phyloP scores from a whole-genome alignment of 169 alveolate species.

The Babesia bigemina region DNA sequence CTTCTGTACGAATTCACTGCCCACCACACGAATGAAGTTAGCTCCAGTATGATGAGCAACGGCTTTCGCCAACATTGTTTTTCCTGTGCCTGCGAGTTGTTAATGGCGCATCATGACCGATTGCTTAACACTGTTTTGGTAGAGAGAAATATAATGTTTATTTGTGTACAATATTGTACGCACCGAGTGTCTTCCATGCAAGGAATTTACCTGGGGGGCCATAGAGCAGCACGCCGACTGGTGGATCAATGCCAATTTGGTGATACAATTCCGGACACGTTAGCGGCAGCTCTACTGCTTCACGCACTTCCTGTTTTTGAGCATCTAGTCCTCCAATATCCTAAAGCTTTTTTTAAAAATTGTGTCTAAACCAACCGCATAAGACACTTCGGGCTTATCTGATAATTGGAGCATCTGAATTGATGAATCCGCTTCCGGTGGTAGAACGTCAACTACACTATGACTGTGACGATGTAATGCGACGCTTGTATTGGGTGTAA shows the following conservation, averaged over 20 bases:
- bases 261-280: slow-evolving; percentile 97
- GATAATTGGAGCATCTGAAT: slow-evolving; percentile 94
- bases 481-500: slow-evolving; percentile 96
- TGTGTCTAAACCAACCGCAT: slow-evolving; percentile 75
- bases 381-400: slow-evolving; percentile 99
- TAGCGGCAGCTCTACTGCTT: slow-evolving; percentile 98
- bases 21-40: slow-evolving; percentile 96
- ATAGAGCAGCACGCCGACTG: slow-evolving; percentile 96
- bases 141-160: too few species aligned
- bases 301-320: slow-evolving; percentile 97
- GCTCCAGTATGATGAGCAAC: slow-evolving; percentile 99
- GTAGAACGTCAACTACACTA: slow-evolving; percentile 97
- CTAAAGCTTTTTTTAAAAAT: slow-evolving; percentile 10
- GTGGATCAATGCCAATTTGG: slow-evolving; percentile 98
- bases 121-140: too few species aligned
- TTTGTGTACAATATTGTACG: too few species aligned
- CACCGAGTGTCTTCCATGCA: too few species aligned
- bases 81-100: slow-evolving; percentile 88
- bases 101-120: not conserved
- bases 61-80: slow-evolving; percentile 99
- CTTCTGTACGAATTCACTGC: slow-evolving; percentile 98
- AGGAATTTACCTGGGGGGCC: slow-evolving; percentile 96
- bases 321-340: slow-evolving; percentile 99
- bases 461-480: slow-evolving; percentile 99
- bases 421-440: slow-evolving; percentile 98